phyloP scores from a whole-genome alignment of 116 monocot genomes.

The Dioscorea cayenensis region DNA sequence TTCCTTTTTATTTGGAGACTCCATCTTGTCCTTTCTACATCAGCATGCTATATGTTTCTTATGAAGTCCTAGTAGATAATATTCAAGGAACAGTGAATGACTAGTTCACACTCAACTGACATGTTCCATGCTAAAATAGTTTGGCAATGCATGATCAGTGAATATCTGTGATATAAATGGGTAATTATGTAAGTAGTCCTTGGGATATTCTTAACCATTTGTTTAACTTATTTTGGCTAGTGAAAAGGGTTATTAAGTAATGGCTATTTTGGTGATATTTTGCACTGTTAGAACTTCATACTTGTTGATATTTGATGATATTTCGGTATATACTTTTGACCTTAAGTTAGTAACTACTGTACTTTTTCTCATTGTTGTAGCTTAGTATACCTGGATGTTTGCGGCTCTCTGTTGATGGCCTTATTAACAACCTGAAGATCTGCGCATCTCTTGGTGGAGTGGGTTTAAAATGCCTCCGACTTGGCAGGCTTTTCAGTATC shows the following conservation, averaged over 20 bases:
- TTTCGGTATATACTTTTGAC: neutral
- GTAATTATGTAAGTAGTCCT: neutral
- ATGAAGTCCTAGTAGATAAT: no score
- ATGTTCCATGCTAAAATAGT: no score
- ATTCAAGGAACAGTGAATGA: no score
- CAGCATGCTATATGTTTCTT: no score
- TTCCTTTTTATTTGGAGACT: no score
- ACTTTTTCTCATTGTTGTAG: conserved; percentile 18
- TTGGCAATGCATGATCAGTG: neutral
- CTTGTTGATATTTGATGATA: neutral
- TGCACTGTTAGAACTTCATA: neutral
- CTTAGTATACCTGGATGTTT: conserved; percentile 33
- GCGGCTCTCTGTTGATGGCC: conserved; percentile 21
- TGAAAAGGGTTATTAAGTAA: neutral
- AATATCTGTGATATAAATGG: neutral
- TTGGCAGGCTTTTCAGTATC: conserved; percentile 29
- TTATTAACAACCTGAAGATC: conserved; percentile 29
- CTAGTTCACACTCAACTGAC: no score
- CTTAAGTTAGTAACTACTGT: neutral
- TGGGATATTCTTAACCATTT: neutral
- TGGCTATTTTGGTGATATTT: no score
- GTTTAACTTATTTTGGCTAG: neutral
- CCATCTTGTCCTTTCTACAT: no score
- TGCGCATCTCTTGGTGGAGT: conserved; percentile 9
- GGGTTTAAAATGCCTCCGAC: conserved; percentile 23